Base-by-base conservation (phyloP, 2,329 filamentous ascomycete genomes). In the Fusarium fracticaudum region DNA sequence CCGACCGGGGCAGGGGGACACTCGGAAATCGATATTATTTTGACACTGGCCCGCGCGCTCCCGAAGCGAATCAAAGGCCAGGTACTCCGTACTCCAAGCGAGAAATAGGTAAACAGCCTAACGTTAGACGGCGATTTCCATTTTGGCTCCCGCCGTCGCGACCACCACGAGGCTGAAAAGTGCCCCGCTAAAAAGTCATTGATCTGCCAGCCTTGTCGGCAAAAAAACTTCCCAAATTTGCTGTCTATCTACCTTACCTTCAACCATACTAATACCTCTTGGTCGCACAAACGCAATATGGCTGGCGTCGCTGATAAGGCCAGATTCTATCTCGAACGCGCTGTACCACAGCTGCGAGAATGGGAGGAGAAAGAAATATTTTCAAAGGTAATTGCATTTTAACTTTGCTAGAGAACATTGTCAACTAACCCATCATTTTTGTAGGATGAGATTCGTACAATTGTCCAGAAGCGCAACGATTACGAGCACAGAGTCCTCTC, bases 301-400 rank as follows among this genome's bases (percentile, higher is more conserved):
- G 90, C 95, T 4, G 92, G 91, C 47, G 92, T 96, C 67, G 92
- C 93, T 73, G 96, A 98, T 80, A 98, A 98, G 84, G 96, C 96
- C 64, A 94, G 96, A 67, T 98, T 96, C 84, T 98, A 94, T 83
- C 89, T 98, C 74, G 96, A 99, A 86, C 93, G 96, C 77, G 93
- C 93, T 5, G 94, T 98, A 48, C 94, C 95, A 22, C 95, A 98
- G 83, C 89, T 99, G 65, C 94, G 95, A 72, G 95, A 98, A 79
- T 97, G 94, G 83, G 93, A 97, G 83, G 90, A 94, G 75, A 98
- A 98, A 83, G 92, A 94, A 78, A 93, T 99, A 77, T 99, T 99
- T 85, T 90, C 89, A 70, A 91, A 92, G 85, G 93, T 93, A 83
- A 40, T 83, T 77, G 13, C 29, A n/a, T 43, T 17, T 22, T 26